phyloP scores from a whole-genome alignment of 2,329 filamentous ascomycete genomes.

The Huntiella moniliformis region DNA sequence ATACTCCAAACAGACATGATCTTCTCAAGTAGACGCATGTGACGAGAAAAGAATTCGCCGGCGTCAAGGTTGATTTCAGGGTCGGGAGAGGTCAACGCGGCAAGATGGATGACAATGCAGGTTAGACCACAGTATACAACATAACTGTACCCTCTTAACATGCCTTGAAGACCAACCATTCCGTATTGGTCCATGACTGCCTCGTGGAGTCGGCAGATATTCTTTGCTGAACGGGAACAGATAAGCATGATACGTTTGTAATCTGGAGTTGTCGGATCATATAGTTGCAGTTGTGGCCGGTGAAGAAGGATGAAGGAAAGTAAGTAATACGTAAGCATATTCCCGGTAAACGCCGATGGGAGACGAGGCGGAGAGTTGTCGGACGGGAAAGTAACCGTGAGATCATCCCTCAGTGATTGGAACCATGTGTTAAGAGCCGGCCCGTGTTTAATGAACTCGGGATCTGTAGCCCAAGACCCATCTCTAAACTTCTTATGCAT shows the following conservation, averaged over 20 bases:
- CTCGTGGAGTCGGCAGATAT: constrained; percentile 72
- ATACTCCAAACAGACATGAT: constrained; percentile 72
- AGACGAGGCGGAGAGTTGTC: constrained; percentile 72
- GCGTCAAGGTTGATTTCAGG: constrained; percentile 72
- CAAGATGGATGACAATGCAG: constrained; percentile 82
- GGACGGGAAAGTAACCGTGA: constrained; percentile 57
- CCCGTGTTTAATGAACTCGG: constrained; percentile 63
- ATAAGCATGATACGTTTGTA: constrained; percentile 82
- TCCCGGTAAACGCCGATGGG: constrained; percentile 71
- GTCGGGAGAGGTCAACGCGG: constrained; percentile 84
- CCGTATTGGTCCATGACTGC: constrained; percentile 60
- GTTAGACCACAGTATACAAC: constrained; percentile 84
- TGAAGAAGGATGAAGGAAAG: constrained; percentile 73
- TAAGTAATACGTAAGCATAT: constrained; percentile 78
- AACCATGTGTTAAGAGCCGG: constrained; percentile 61
- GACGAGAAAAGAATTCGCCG: constrained; percentile 72
- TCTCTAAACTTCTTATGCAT: constrained; percentile 57
- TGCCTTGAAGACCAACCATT: constrained; percentile 64
- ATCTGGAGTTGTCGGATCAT: constrained; percentile 51
- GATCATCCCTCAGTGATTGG: constrained; percentile 55
- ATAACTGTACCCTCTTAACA: constrained; percentile 89
- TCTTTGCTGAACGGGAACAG: constrained; percentile 70
- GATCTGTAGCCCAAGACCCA: constrained; percentile 55
- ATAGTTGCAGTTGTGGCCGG: constrained; percentile 63
- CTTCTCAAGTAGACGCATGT: constrained; percentile 83